Evolutionary conservation across 306 rosid genomes (phyloP).

Genomic region (Cicer yamashitae): DNA sequence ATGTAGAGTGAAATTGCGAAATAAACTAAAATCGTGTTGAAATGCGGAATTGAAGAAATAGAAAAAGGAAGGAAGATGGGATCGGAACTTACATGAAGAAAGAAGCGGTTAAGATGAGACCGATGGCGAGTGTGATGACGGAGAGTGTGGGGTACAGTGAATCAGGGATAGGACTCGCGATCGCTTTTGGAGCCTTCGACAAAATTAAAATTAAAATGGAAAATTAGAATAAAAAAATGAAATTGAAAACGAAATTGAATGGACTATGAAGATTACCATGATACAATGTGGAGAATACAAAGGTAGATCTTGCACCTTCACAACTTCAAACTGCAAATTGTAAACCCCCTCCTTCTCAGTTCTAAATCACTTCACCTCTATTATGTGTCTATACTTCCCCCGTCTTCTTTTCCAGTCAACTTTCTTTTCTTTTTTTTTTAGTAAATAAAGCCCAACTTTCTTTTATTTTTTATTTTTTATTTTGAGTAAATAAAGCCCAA

Average conservation of each 20-base stretch:
- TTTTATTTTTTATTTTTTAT: neutral
- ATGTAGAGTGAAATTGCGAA: neutral
- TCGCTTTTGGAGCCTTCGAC: constrained; percentile 79
- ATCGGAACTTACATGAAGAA: constrained; percentile 88
- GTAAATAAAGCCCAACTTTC: constrained; percentile 27
- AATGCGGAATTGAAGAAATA: neutral
- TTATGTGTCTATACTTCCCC: neutral
- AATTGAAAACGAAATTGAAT: constrained; percentile 28
- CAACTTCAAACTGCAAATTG: neutral
- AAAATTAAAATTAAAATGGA: neutral
- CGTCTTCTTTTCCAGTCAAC: constrained; percentile 29
- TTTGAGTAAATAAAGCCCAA: no score
- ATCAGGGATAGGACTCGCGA: constrained; percentile 86
- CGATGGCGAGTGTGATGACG: constrained; percentile 71
- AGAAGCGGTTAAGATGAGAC: constrained; percentile 86
- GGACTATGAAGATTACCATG: constrained; percentile 41
- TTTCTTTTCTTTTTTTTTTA: neutral
- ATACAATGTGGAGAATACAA: constrained; percentile 28
- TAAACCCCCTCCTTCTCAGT: neutral
- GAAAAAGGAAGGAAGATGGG: neutral
- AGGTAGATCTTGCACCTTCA: constrained; percentile 40
- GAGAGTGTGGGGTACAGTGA: constrained; percentile 89
- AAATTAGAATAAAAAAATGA: constrained; percentile 18
- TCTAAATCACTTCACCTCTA: constrained; percentile 2
- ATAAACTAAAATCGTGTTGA: neutral